These are phyloP conservation scores for Penicillium coprophilum DNA, from an alignment of 495 filamentous ascomycete species.

Conservation along the genomic window DNA sequence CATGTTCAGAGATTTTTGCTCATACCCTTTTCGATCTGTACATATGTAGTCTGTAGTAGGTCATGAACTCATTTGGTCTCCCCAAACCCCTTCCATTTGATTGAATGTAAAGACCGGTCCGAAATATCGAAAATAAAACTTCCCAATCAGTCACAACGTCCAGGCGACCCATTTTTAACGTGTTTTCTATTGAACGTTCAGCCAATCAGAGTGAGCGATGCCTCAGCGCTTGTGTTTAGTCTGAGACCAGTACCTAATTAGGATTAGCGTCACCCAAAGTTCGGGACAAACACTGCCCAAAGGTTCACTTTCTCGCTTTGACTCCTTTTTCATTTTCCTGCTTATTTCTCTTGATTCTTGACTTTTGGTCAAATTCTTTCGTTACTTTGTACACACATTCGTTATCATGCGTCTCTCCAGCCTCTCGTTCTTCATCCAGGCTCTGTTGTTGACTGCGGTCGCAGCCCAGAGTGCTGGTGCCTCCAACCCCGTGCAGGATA, in stretches of 20 bases:
- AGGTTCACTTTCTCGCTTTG: conserved; percentile 7
- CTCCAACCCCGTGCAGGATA: conserved; percentile 22
- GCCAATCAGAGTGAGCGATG: not conserved
- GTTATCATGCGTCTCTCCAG: conserved; percentile 39
- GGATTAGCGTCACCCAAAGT: not conserved
- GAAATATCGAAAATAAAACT: not conserved
- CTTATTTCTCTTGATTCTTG: conserved; percentile 4
- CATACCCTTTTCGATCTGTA: no score
- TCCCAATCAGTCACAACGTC: not conserved
- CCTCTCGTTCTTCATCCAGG: conserved; percentile 40
- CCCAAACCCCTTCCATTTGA: no score
- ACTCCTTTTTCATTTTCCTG: conserved; percentile 15
- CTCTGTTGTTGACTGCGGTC: conserved; percentile 39
- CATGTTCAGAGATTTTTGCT: conserved; percentile 1
- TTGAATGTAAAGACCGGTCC: no score
- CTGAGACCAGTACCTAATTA: conserved; percentile 8
- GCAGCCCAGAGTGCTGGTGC: conserved; percentile 37
- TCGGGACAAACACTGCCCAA: conserved; percentile 4
- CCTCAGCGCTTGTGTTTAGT: not conserved
- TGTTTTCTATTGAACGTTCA: not conserved
- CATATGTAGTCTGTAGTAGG: no score
- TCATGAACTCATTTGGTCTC: no score
- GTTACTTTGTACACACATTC: conserved; percentile 1
- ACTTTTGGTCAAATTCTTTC: conserved; percentile 19
- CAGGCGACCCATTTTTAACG: conserved; percentile 4